Base-by-base conservation (phyloP, 2,329 filamentous ascomycete species). In the Acephala macrosclerotiorum region DNA sequence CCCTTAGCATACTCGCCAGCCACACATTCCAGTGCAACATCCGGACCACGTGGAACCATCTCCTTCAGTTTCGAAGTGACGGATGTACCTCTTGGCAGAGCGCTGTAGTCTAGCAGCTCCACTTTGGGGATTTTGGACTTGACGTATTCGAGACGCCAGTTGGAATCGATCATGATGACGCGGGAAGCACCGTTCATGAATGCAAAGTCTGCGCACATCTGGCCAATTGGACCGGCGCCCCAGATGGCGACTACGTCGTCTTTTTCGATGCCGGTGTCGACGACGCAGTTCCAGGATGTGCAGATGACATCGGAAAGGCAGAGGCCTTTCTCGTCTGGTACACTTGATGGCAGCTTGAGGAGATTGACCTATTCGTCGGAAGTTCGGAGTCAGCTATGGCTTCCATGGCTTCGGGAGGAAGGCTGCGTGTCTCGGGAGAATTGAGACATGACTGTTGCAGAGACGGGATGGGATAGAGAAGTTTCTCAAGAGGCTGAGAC, bases 211-310 rank as follows among this genome's bases (percentile, higher is more conserved):
- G 89, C 91, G 1, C 85, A 87, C 91, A 96, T 96, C 74, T 96
- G 92, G 0, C 94, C 93, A 60, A 97, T 92, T 0, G 93, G 94
- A 0, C 93, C 72, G 69, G 90, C 92, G n/a, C 93, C 93, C 67
- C 92, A 97, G 66, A 96, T 88, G 38, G 92, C 93, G 1, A 97
- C 93, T 1, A 89, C 82, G 72, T 96, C 93, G 14, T 86, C 88
- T 38, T 90, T 83, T 68, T 92, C 89, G n/a, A 97, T 90, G 1
- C 87, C 90, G 0, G 93, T 96, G 74, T 96, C 93, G 49, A 94
- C 89, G 42, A 96, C 92, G 60, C 87, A 88, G 75, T 97, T 90
- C 85, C 92, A 97, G 11, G 89, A 89, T 0, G 94, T 97, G 20
- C 84, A 82, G 1, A 97, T 78, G 0, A 96, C 92, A 76, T 97